Percentiles rank a stretch among this genome's conserved stretches.
These are phyloP conservation scores for Physcomitrium patens DNA, from an alignment of 225 moss, liverwort and hornwort genomes.

Conservation along the genomic window DNA sequence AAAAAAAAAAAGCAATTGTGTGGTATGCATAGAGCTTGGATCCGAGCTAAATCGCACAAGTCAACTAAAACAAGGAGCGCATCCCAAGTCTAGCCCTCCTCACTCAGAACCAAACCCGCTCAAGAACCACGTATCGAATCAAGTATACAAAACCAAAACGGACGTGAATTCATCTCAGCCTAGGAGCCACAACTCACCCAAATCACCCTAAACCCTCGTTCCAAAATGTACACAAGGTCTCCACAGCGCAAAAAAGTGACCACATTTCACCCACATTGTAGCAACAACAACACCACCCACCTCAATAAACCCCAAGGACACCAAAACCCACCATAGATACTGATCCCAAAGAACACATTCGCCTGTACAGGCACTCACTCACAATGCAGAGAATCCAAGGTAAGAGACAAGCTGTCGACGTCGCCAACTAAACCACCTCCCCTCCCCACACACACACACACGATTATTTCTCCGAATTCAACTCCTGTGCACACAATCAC, in stretches of 20 bases:
- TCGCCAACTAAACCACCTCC: neutral
- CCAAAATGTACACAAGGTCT: constrained; percentile 6
- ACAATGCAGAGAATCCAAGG: constrained; percentile 33
- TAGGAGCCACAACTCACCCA: neutral
- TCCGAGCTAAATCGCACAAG: constrained; percentile 6
- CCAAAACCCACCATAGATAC: neutral
- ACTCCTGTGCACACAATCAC: too few relatives aligned
- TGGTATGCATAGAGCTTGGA: neutral
- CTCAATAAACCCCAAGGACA: neutral
- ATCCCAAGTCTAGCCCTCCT: neutral
- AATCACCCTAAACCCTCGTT: constrained; percentile 16
- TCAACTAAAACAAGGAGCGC: neutral
- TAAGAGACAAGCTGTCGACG: neutral
- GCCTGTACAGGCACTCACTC: neutral
- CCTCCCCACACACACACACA: neutral
- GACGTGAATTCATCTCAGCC: neutral
- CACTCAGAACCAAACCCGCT: neutral
- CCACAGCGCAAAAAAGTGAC: neutral
- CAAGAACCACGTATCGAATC: neutral
- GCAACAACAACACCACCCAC: neutral
- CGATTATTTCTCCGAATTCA: too few relatives aligned
- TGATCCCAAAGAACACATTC: neutral
- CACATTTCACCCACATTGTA: neutral
- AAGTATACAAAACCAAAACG: neutral
- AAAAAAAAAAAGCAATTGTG: neutral